Conservation (phyloP, 1,284 basidiomycete genomes). For the Anthracocystis setariae region DNA sequence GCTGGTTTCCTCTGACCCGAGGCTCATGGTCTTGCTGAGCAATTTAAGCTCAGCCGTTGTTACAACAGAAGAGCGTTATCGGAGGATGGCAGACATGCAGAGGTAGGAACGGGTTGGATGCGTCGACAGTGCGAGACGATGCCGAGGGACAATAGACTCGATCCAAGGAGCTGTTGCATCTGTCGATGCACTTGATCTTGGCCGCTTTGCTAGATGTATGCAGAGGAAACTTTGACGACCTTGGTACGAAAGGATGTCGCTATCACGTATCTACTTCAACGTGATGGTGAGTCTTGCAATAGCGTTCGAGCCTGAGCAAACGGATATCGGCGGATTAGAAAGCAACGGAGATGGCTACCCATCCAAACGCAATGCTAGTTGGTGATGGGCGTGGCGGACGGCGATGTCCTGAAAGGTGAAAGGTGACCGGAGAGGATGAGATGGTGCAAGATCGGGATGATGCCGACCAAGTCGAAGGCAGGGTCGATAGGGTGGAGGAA, state of each 20-base stretch:
- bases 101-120: background rate
- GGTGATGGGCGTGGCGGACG: slow-evolving; percentile 3
- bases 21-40: slow-evolving; percentile 53
- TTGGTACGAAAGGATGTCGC: no score
- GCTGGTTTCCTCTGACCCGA: slow-evolving; percentile 34
- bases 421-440: slow-evolving; percentile 6
- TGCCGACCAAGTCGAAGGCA: background rate
- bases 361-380: slow-evolving; percentile 5
- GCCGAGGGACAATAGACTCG: background rate
- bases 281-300: background rate
- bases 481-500: background rate
- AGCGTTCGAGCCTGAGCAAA: no score
- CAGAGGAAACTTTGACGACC: no score
- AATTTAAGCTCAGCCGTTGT: slow-evolving; percentile 30
- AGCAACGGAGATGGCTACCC: slow-evolving; percentile 4
- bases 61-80: slow-evolving; percentile 8
- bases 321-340: no score
- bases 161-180: background rate
- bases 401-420: slow-evolving; percentile 1
- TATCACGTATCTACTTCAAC: no score
- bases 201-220: no score
- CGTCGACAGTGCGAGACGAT: background rate
- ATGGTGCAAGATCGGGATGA: background rate
- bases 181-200: no score
- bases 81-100: slow-evolving; percentile 24